These are phyloP conservation scores for Tetradesmus obliquus DNA, from an alignment of 139 green algal genomes.

Conservation along the genomic window DNA sequence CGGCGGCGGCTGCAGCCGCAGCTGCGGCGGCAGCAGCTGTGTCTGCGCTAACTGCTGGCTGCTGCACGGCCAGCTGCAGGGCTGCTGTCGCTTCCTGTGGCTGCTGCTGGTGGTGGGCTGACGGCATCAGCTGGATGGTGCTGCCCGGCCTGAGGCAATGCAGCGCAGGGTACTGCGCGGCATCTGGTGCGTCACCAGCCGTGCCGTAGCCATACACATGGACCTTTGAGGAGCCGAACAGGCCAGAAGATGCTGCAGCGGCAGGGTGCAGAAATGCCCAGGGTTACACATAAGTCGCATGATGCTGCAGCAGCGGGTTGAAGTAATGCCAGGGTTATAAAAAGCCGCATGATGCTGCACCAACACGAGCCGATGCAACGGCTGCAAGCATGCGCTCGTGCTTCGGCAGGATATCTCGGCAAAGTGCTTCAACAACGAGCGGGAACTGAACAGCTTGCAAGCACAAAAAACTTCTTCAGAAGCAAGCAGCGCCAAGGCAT, in stretches of 20 bases:
- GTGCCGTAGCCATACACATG: slow-evolving; percentile 32
- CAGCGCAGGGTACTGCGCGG: not conserved
- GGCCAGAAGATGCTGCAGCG: slow-evolving; percentile 25
- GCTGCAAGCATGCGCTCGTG: too few species aligned
- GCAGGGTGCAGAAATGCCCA: not conserved
- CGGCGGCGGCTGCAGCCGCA: not conserved
- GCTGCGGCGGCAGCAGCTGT: not conserved
- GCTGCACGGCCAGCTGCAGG: not conserved
- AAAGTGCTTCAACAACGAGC: too few species aligned
- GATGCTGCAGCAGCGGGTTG: not conserved
- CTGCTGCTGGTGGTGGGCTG: not conserved
- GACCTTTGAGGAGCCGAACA: not conserved
- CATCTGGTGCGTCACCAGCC: not conserved
- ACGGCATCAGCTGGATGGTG: not conserved
- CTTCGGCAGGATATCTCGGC: too few species aligned
- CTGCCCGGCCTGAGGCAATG: not conserved
- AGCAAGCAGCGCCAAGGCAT: too few species aligned
- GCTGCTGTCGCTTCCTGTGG: slow-evolving; percentile 2
- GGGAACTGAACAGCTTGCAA: too few species aligned
- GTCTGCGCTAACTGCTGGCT: not conserved
- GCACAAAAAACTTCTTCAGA: too few species aligned
- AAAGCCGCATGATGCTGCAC: not conserved
- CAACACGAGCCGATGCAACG: not conserved
- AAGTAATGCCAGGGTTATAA: not conserved
- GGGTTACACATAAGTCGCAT: not conserved